Evolutionary conservation across 352 stramenopile genomes (phyloP).

Genomic region (Pythium sukuiense): DNA sequence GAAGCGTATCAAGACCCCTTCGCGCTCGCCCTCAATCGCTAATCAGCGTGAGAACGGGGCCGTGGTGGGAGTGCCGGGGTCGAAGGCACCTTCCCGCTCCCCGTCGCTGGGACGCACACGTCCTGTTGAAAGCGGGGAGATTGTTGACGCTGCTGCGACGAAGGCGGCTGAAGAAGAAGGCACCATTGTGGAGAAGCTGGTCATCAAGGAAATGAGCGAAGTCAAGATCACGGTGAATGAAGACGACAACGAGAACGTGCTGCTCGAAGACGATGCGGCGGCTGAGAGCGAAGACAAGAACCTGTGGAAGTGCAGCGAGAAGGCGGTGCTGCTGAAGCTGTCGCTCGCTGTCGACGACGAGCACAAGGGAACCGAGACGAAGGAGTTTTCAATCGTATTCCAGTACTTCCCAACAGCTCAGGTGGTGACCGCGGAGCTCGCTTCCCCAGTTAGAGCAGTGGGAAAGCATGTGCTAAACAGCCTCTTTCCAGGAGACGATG

Average conservation of each 20-base stretch:
- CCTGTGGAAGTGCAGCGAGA: slow-evolving; percentile 52
- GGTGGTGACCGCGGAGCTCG: slow-evolving; percentile 56
- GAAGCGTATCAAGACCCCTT: slow-evolving; percentile 49
- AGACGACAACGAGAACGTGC: slow-evolving; percentile 30
- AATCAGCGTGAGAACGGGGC: slow-evolving; percentile 1
- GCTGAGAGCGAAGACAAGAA: slow-evolving; percentile 29
- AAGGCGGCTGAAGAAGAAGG: slow-evolving; percentile 11
- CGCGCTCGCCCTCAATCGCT: slow-evolving; percentile 31
- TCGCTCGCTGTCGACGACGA: slow-evolving; percentile 47
- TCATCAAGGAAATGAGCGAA: slow-evolving; percentile 39
- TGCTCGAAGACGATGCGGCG: slow-evolving; percentile 19
- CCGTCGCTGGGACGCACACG: slow-evolving; percentile 39
- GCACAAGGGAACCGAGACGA: slow-evolving; percentile 23
- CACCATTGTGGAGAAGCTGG: slow-evolving; percentile 6
- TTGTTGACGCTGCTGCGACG: slow-evolving; percentile 19
- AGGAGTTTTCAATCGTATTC: slow-evolving; percentile 60
- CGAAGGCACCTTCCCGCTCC: slow-evolving; percentile 47
- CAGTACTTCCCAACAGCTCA: slow-evolving; percentile 57
- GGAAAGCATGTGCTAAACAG: slow-evolving; percentile 36
- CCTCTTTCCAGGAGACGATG: slow-evolving; percentile 66
- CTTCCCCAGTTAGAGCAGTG: slow-evolving; percentile 19
- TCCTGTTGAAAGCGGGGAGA: slow-evolving; percentile 41
- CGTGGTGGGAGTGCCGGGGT: slow-evolving; percentile 13
- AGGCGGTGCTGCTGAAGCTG: slow-evolving; percentile 49
- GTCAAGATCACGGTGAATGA: slow-evolving; percentile 28